Evolutionary conservation across 129 eudicot genomes (phyloP).

Genomic region (Glebionis coronaria): DNA sequence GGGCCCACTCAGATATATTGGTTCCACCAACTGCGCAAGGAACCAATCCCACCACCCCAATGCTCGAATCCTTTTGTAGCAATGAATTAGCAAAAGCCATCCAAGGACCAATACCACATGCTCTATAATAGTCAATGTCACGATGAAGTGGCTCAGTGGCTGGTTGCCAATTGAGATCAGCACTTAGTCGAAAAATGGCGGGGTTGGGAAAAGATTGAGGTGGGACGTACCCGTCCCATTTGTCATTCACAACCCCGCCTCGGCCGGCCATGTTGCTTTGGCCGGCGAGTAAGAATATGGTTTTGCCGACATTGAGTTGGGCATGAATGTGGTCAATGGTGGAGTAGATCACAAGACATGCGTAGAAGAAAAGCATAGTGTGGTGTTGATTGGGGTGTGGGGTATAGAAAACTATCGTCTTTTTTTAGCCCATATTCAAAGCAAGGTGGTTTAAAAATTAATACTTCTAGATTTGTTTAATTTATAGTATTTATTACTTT

Average conservation of each 20-base stretch:
- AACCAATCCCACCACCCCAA: slow-evolving; percentile 51
- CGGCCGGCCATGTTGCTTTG: slow-evolving; percentile 81
- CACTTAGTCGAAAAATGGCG: slow-evolving; percentile 39
- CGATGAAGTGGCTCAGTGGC: slow-evolving; percentile 55
- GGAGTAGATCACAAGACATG: slow-evolving; percentile 15
- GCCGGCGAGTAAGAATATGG: slow-evolving; percentile 55
- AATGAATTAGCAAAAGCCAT: slow-evolving; percentile 54
- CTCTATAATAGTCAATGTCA: slow-evolving; percentile 46
- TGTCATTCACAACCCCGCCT: slow-evolving; percentile 51
- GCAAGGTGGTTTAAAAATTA: slow-evolving; percentile 4
- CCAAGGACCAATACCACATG: slow-evolving; percentile 65
- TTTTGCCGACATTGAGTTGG: background rate
- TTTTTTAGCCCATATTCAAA: slow-evolving; percentile 20
- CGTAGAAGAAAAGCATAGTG: slow-evolving; percentile 23
- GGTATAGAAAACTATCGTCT: slow-evolving; percentile 20
- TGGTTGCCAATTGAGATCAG: slow-evolving; percentile 43
- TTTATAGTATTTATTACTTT: no score
- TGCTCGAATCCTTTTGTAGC: slow-evolving; percentile 24
- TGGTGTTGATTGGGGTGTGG: slow-evolving; percentile 27
- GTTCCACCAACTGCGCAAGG: slow-evolving; percentile 80
- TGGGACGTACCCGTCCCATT: slow-evolving; percentile 58
- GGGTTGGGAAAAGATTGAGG: slow-evolving; percentile 36
- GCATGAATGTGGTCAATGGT: background rate
- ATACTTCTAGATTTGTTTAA: background rate
- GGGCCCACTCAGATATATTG: slow-evolving; percentile 59